These are phyloP conservation scores for Xylariaceae sp. DNA, from an alignment of 2,329 filamentous ascomycete genomes.

Conservation along the genomic window DNA sequence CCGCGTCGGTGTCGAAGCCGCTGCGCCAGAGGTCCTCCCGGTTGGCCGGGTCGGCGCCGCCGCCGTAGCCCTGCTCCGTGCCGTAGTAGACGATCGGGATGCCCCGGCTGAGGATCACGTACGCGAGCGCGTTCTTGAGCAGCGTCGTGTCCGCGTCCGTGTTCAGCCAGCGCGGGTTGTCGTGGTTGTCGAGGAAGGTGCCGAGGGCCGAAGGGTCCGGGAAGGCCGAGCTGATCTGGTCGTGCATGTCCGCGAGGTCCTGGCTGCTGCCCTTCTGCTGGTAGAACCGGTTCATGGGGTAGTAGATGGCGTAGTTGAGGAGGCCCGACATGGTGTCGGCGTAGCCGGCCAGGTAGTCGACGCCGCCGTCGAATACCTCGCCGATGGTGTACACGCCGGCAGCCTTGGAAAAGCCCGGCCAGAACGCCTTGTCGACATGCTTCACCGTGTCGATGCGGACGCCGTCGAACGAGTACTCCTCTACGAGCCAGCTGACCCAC, in stretches of 20 bases:
- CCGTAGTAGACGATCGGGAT: constrained; percentile 56
- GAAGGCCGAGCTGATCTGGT: constrained; percentile 27
- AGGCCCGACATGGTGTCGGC: constrained; percentile 51
- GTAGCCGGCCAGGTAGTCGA: constrained; percentile 47
- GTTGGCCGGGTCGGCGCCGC: constrained; percentile 38
- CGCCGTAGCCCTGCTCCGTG: constrained; percentile 50
- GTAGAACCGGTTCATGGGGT: constrained; percentile 34
- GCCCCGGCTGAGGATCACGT: constrained; percentile 49
- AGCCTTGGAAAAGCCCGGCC: constrained; percentile 46
- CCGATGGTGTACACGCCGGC: constrained; percentile 56
- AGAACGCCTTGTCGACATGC: constrained; percentile 56
- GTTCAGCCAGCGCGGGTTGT: constrained; percentile 40
- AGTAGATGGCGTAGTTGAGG: constrained; percentile 50
- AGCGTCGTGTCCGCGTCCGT: constrained; percentile 42
- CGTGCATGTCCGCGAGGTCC: constrained; percentile 35
- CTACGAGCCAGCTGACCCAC: constrained; percentile 56
- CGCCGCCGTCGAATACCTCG: constrained; percentile 53
- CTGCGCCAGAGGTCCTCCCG: constrained; percentile 47
- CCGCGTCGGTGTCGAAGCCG: constrained; percentile 34
- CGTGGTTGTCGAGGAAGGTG: constrained; percentile 42
- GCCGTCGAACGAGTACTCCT: constrained; percentile 57
- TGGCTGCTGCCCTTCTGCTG: constrained; percentile 35
- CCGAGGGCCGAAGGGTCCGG: constrained; percentile 10
- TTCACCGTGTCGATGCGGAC: constrained; percentile 58
- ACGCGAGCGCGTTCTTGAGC: constrained; percentile 48